Evolutionary conservation across 2,329 filamentous ascomycete species (phyloP).

Genomic region (Neurospora sp.): DNA sequence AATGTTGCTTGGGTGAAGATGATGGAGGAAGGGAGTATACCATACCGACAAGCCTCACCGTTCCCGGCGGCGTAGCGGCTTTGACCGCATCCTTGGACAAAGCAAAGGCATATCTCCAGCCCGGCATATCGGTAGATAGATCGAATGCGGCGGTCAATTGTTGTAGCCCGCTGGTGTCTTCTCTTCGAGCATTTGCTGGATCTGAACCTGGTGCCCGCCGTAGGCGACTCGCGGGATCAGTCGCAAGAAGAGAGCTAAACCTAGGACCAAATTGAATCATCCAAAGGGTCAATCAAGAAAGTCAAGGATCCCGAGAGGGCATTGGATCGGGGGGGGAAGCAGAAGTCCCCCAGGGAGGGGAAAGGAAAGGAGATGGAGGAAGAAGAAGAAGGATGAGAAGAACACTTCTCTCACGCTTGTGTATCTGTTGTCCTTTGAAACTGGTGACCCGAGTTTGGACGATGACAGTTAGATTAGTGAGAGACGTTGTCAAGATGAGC

Average conservation of each 20-base stretch:
- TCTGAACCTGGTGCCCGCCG: neutral
- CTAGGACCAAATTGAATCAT: neutral
- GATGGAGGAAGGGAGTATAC: neutral
- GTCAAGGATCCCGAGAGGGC: neutral
- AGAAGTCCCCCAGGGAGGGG: neutral
- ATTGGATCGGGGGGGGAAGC: neutral
- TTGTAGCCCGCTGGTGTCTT: neutral
- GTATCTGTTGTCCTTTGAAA: neutral
- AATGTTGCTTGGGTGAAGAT: neutral
- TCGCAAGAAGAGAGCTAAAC: neutral
- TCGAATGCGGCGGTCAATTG: neutral
- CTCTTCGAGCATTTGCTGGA: neutral
- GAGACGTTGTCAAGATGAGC: neutral
- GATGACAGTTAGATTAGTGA: neutral
- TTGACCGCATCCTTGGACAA: slow-evolving; percentile 12
- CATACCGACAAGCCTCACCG: slow-evolving; percentile 14
- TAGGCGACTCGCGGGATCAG: neutral
- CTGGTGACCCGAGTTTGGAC: neutral
- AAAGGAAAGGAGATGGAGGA: neutral
- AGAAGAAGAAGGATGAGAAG: neutral
- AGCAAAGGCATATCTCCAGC: slow-evolving; percentile 17
- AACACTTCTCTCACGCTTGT: neutral
- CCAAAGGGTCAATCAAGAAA: neutral
- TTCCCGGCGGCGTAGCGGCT: slow-evolving; percentile 16
- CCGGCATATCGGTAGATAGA: slow-evolving; percentile 7